Conservation (phyloP, 805 yeast species). For the Cyberlindnera misumaiensis region DNA sequence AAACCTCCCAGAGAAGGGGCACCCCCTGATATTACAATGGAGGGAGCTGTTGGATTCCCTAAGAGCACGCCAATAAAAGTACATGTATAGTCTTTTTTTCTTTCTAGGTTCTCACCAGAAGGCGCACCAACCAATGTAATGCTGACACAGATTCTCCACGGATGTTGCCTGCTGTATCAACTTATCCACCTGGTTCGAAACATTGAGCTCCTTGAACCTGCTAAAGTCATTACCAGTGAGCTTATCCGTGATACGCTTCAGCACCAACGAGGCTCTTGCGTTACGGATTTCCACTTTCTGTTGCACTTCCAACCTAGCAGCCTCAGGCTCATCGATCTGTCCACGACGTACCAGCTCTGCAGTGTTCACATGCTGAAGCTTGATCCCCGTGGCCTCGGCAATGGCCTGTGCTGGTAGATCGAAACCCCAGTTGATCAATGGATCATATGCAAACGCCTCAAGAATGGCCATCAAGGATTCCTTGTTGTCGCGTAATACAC, state of each 20-base stretch:
- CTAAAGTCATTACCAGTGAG: slow-evolving; percentile 90
- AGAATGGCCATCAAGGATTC: slow-evolving; percentile 96
- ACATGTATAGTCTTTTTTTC: neutral
- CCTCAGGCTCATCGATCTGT: slow-evolving; percentile 71
- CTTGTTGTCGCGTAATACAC: slow-evolving; percentile 85
- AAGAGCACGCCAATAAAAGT: neutral
- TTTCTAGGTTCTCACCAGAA: slow-evolving; percentile 58
- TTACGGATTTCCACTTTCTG: slow-evolving; percentile 69
- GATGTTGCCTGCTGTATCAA: slow-evolving; percentile 94
- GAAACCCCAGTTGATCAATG: slow-evolving; percentile 97
- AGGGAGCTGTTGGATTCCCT: slow-evolving; percentile 12
- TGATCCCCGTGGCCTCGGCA: slow-evolving; percentile 66
- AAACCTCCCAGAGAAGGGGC: slow-evolving; percentile 19
- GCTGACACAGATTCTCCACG: slow-evolving; percentile 93
- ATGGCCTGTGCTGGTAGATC: slow-evolving; percentile 81
- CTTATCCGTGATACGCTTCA: slow-evolving; percentile 86
- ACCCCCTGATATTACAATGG: slow-evolving; percentile 42
- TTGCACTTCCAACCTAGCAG: slow-evolving; percentile 59
- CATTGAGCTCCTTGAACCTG: slow-evolving; percentile 60
- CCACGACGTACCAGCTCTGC: slow-evolving; percentile 65
- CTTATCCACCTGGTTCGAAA: slow-evolving; percentile 87
- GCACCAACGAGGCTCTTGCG: slow-evolving; percentile 85
- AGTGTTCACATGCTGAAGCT: slow-evolving; percentile 61
- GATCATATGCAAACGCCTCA: slow-evolving; percentile 98
- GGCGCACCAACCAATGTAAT: slow-evolving; percentile 98